Conservation (phyloP, 306 rosid species). For the Betula pendula region DNA sequence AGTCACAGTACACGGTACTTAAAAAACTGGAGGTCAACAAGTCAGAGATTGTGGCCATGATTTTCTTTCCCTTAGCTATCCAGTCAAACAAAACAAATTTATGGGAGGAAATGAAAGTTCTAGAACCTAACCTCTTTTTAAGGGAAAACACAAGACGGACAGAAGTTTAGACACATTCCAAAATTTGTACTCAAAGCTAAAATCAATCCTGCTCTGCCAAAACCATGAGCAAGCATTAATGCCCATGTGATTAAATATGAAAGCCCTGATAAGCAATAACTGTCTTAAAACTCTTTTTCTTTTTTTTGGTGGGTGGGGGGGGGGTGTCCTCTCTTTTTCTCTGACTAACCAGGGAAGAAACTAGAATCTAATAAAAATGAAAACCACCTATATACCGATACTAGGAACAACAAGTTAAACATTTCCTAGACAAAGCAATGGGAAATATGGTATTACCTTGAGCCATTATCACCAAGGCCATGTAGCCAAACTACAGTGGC, state of each 20-base stretch:
- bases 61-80: background rate
- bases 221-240: background rate
- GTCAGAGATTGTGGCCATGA: background rate
- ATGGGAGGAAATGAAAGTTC: background rate
- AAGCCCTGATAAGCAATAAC: background rate
- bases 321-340: background rate
- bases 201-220: background rate
- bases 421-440: constrained; percentile 17
- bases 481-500: constrained; percentile 98
- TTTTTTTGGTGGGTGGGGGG: background rate
- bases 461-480: constrained; percentile 99
- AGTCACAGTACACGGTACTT: background rate
- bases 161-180: no score
- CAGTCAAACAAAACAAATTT: background rate
- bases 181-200: no score
- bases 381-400: background rate
- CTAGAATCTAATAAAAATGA: background rate
- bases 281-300: background rate
- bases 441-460: constrained; percentile 62
- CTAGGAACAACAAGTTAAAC: background rate
- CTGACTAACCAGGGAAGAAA: background rate
- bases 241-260: background rate
- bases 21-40: background rate
- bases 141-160: background rate
- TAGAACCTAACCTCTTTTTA: background rate